Evolutionary conservation across 2,329 filamentous ascomycete species (phyloP).

Genomic region (Claviceps sp.): DNA sequence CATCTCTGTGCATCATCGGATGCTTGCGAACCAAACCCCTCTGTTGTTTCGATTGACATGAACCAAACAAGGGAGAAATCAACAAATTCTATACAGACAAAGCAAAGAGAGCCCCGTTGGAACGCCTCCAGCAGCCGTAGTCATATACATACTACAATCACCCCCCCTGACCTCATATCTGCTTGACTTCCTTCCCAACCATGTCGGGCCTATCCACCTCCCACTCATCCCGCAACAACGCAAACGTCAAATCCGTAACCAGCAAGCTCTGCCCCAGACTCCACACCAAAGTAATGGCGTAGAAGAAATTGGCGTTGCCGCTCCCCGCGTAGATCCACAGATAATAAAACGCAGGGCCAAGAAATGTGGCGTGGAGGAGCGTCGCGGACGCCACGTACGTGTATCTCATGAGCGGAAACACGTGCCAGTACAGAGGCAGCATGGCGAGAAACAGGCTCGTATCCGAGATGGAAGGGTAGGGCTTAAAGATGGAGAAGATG

Average conservation of each 20-base stretch:
- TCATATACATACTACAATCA: background rate
- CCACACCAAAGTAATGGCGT: constrained; percentile 98
- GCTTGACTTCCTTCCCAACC: constrained; percentile 73
- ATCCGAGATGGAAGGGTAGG: constrained; percentile 88
- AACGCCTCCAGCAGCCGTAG: background rate
- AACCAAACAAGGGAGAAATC: no score
- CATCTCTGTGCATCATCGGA: no score
- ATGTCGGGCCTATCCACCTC: constrained; percentile 85
- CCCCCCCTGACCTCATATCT: constrained; percentile 44
- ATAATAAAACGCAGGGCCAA: constrained; percentile 92
- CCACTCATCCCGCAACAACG: constrained; percentile 82
- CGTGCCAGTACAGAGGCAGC: constrained; percentile 75
- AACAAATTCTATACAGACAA: no score
- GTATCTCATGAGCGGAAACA: constrained; percentile 89
- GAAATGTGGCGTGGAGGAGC: constrained; percentile 72
- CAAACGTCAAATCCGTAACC: constrained; percentile 78
- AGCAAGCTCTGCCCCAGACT: constrained; percentile 78
- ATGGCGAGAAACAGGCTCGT: constrained; percentile 74
- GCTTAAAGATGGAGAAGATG: constrained; percentile 90
- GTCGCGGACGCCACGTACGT: constrained; percentile 75
- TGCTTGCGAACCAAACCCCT: no score
- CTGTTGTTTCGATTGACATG: no score
- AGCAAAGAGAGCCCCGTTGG: no score
- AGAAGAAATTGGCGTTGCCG: constrained; percentile 98
- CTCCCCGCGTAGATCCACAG: constrained; percentile 97